These are phyloP conservation scores for Annulohypoxylon moriforme DNA, from an alignment of 495 filamentous ascomycete species.

Conservation along the genomic window DNA sequence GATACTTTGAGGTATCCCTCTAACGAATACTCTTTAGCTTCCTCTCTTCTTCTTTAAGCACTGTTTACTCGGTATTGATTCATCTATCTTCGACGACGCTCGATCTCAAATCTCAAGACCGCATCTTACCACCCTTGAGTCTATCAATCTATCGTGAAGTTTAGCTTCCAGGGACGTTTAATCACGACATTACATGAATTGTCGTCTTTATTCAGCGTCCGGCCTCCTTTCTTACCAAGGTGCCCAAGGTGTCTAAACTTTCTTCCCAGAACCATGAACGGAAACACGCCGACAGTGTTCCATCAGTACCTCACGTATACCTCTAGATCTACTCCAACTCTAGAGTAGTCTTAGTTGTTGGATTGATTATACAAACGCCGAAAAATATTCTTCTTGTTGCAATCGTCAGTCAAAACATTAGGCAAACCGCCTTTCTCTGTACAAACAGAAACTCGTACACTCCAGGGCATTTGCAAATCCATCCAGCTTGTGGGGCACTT, in stretches of 20 bases:
- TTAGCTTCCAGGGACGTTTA: not conserved
- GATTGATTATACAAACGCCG: slow-evolving; percentile 5
- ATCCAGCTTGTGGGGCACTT: slow-evolving; percentile 14
- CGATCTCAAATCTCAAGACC: not conserved
- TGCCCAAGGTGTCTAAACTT: not conserved
- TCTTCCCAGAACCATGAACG: not conserved
- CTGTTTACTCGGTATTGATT: slow-evolving; percentile 24
- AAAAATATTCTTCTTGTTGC: not conserved
- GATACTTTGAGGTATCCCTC: slow-evolving; percentile 16
- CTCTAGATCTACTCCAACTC: not conserved
- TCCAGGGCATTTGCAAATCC: not conserved
- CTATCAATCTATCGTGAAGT: not conserved
- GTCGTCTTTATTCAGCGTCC: not conserved
- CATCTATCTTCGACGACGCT: slow-evolving; percentile 3
- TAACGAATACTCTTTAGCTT: slow-evolving; percentile 6
- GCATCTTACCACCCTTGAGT: not conserved
- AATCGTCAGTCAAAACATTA: not conserved
- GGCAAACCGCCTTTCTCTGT: not conserved
- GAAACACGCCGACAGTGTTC: not conserved
- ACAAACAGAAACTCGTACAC: slow-evolving; percentile 9
- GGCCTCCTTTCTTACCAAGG: not conserved
- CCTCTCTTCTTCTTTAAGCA: slow-evolving; percentile 9
- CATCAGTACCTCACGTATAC: not conserved
- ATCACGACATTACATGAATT: not conserved
- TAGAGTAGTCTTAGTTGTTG: not conserved